phyloP scores from a whole-genome alignment of 192 early-diverging fungal species.

The Linnemannia hyalina region DNA sequence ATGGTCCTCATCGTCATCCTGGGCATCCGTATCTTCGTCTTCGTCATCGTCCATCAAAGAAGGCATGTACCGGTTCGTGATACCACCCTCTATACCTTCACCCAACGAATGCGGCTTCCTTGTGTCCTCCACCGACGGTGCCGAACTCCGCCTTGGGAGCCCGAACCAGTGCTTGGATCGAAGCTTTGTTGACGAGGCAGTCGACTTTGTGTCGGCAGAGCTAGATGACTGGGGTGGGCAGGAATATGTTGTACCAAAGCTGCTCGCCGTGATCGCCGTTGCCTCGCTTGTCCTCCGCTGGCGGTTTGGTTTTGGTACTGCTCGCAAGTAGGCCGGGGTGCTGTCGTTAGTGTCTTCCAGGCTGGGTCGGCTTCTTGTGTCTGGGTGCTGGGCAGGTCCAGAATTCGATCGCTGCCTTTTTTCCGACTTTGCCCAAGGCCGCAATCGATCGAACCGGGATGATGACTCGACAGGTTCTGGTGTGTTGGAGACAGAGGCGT shows the following conservation, averaged over 20 bases:
- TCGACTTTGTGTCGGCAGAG: not conserved
- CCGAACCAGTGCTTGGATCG: constrained; percentile 53
- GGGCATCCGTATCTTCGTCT: constrained; percentile 26
- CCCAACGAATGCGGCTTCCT: constrained; percentile 36
- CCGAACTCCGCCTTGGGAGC: constrained; percentile 16
- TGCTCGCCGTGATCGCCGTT: constrained; percentile 11
- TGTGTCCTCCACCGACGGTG: constrained; percentile 8
- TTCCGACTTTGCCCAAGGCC: constrained; percentile 24
- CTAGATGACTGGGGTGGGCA: not conserved
- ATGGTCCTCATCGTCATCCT: constrained; percentile 27
- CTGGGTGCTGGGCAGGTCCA: constrained; percentile 36
- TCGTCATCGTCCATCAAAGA: constrained; percentile 16
- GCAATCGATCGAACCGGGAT: constrained; percentile 18
- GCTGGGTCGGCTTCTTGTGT: constrained; percentile 8
- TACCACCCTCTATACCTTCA: constrained; percentile 40
- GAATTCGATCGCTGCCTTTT: constrained; percentile 39
- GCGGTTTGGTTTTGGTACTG: not conserved
- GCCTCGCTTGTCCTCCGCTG: constrained; percentile 29
- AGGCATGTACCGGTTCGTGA: constrained; percentile 15
- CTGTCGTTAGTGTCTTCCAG: constrained; percentile 4
- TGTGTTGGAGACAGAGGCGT: not conserved
- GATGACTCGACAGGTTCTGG: not conserved
- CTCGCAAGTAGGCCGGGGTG: not conserved
- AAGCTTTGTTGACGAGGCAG: constrained; percentile 8
- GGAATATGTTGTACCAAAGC: constrained; percentile 2